phyloP scores from a whole-genome alignment of 2,329 filamentous ascomycete species.

The Trichoderma endophyticum region DNA sequence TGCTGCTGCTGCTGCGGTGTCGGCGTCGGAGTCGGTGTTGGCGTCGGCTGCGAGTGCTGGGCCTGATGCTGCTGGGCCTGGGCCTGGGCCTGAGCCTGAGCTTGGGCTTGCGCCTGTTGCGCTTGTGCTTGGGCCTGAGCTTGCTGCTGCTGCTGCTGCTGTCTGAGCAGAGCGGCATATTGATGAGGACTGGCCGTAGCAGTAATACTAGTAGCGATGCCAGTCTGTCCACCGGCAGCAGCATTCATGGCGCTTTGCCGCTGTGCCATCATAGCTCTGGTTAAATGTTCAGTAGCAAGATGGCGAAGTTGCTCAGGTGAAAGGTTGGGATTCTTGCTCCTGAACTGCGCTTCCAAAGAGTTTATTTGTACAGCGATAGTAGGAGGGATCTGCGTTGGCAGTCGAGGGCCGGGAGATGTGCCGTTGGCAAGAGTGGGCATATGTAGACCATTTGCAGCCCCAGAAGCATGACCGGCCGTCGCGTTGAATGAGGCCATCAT shows the following conservation, averaged over 20 bases:
- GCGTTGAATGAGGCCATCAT: conserved; percentile 51
- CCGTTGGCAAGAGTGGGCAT: conserved; percentile 45
- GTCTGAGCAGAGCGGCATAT: conserved; percentile 56
- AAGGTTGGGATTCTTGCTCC: conserved; percentile 49
- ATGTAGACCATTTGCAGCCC: conserved; percentile 45
- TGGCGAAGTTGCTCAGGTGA: conserved; percentile 49
- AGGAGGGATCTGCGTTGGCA: conserved; percentile 45
- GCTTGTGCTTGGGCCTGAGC: conserved; percentile 40
- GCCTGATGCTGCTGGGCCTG: conserved; percentile 18
- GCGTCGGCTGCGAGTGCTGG: conserved; percentile 21
- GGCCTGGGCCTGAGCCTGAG: conserved; percentile 15
- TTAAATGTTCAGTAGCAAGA: conserved; percentile 50
- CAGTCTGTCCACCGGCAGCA: conserved; percentile 50
- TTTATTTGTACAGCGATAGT: conserved; percentile 48
- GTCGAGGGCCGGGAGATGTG: conserved; percentile 40
- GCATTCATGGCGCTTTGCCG: conserved; percentile 54
- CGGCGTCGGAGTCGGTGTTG: neutral
- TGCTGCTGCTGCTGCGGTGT: conserved; percentile 21
- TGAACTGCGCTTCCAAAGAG: conserved; percentile 51
- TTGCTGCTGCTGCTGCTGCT: conserved; percentile 50
- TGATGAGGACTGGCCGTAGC: conserved; percentile 54
- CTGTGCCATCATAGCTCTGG: conserved; percentile 46
- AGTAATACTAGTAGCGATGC: conserved; percentile 47
- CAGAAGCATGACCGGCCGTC: conserved; percentile 42
- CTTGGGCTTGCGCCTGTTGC: conserved; percentile 22